These are phyloP conservation scores for Vaccinium darrowii DNA, from an alignment of 148 eudicot species.

Conservation along the genomic window DNA sequence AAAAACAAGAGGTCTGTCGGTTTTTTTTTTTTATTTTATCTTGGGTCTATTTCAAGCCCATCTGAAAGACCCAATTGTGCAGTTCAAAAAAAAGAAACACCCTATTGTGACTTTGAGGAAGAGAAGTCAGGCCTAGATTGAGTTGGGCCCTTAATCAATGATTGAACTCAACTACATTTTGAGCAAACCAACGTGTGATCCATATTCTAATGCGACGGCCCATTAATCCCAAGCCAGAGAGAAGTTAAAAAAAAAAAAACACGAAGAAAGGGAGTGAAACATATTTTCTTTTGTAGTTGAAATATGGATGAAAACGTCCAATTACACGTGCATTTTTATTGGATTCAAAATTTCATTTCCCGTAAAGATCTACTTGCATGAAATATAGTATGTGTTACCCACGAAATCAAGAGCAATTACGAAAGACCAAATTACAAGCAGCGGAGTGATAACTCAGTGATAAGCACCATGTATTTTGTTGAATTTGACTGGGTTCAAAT, in stretches of 20 bases:
- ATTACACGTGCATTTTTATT: too few species aligned
- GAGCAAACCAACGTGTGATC: background rate
- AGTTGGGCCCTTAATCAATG: background rate
- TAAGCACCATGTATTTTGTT: too few species aligned
- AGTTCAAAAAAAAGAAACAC: too few species aligned
- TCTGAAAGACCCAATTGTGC: background rate
- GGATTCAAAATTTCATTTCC: background rate
- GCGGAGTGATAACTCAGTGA: too few species aligned
- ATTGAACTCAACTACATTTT: background rate
- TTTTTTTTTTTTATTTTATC: too few species aligned
- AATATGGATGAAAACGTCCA: background rate
- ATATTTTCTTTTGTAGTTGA: background rate
- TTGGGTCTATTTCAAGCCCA: background rate
- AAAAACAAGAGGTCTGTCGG: too few species aligned
- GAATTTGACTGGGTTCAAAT: too few species aligned
- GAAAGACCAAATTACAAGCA: background rate
- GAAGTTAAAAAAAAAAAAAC: background rate
- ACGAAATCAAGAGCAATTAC: background rate
- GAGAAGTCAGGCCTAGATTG: background rate
- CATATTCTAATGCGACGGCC: background rate
- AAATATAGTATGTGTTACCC: background rate
- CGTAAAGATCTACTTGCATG: background rate
- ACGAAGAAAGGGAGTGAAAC: too few species aligned
- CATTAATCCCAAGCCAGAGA: background rate
- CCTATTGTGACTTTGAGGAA: background rate